Evolutionary conservation across 2,329 filamentous ascomycete genomes (phyloP), one percentile per base, ranked within the genome.

Genomic region (Apiospora phragmitis): DNA sequence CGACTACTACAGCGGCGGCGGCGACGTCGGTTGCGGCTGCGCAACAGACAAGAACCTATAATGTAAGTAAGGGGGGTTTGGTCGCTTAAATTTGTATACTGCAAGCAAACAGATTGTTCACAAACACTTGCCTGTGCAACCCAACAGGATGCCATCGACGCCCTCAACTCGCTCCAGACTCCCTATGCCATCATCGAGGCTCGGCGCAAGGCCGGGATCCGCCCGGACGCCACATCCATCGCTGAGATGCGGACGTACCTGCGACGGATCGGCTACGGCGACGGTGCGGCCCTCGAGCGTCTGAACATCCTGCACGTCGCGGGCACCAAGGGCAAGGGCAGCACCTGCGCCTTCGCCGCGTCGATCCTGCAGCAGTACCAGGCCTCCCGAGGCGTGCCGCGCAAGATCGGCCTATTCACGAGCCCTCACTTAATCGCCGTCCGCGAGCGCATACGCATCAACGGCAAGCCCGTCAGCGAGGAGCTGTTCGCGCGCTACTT

Each of bases 161-260:
- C 65, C 38, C 89, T 98, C 78, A 98, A 98, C 81, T 92, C 93
- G 62, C 90, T 98, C 68, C 96, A 99, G 81, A 94, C 93, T 55
- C 97, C 97, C 68, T 95, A 92, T 79, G 89, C 92, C 67, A 88
- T 94, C 68, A 88, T 98, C 24, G 91, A 97, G 79, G 90, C 92
- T 68, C 91, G 96, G 68, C 88, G 90, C 69, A 93, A 93, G 79
- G 92, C 92, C 24, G 93, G 94, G 26, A 84, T 67, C 65, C 65
- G 65, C 65, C 65, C 65, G 77, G 93, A 96, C 81, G 86, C 89
- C 71, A 85, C 86, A 70, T 85, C 93, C 11, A 90, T 96, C 66
- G 88, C 89, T 3, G 93, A 97, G 80, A 97, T 97, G 90, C 87
- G 90, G 74, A 88, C 90, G 72, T 97, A 94, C 87, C 89, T 94